Evolutionary conservation across 2,329 filamentous ascomycete genomes (phyloP), one percentile per base, ranked within the genome.

Genomic region (Penicillium sp.): DNA sequence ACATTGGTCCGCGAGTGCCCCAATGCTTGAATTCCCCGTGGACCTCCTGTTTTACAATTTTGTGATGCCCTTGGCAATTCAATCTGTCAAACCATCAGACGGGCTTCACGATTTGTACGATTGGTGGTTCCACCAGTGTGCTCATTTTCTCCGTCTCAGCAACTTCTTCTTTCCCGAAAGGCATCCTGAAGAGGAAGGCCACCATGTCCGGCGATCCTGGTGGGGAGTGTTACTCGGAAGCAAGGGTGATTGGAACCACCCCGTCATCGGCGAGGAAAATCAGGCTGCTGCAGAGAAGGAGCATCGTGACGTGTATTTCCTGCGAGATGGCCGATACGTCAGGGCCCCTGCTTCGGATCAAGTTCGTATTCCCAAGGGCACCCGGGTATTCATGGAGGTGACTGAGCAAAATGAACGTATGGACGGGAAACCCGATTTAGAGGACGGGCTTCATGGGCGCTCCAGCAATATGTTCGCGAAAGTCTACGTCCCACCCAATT

Each of bases 1-100:
- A 30, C 85, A 90, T 62, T 96, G 93, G 79, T 86, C 88, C 2
- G 90, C 87, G 1, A 90, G 89, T 47, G 85, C 94, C 51, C 89
- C 92, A 0, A 84, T 94, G 0, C 72, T 96, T 32, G 92, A 96
- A 59, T 96, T 98, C 49, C 92, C 92, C 0, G 79, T 95, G 44
- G 90, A 98, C 57, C 72, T 98, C 2, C 71, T 98, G 11, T 92
- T 96, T 60, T 98, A 95, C 73, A 96, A 96, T 64, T 94, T 95
- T 61, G 70, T 95, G 31, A 92, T 95, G 72, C 92, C 92, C 0
- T 68, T 95, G 32, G 81, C 89, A 9, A 79, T 96, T 51, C 83
- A 79, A 52, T 81, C 87, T 52, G 82, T 95, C 64, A 85, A 84
- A 58, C 89, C 90, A 2, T 87, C 85, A 35, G 84, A 94, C 56